phyloP scores from a whole-genome alignment of 371 early-diverging fungal genomes.

The Zancudomyces culisetae region DNA sequence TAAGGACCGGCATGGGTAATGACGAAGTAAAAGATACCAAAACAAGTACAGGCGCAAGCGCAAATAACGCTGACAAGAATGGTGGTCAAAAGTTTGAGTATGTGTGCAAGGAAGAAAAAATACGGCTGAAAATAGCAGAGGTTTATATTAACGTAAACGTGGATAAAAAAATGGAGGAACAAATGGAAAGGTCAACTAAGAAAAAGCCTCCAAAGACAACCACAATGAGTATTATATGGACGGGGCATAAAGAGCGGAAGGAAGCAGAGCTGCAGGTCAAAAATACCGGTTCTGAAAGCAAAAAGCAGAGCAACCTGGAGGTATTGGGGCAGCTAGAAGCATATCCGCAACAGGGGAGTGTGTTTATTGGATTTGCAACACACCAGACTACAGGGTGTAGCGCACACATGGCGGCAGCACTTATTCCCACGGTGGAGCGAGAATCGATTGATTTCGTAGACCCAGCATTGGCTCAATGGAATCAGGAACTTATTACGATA shows the following conservation, averaged over 20 bases:
- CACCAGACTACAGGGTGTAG: constrained; percentile 81
- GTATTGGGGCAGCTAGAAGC: constrained; percentile 53
- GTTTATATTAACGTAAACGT: constrained; percentile 39
- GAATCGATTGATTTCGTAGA: constrained; percentile 86
- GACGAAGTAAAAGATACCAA: neutral
- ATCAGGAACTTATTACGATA: constrained; percentile 55
- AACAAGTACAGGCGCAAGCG: neutral
- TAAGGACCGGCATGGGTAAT: too few species aligned
- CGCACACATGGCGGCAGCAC: constrained; percentile 59
- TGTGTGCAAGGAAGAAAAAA: constrained; percentile 17
- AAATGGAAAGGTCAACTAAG: constrained; percentile 82
- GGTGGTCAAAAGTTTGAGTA: neutral
- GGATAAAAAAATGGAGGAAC: constrained; percentile 30
- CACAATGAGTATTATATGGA: constrained; percentile 46
- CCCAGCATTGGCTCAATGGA: constrained; percentile 58
- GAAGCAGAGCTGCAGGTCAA: constrained; percentile 26
- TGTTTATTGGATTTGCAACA: constrained; percentile 81
- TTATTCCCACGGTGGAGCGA: constrained; percentile 82
- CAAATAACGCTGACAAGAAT: neutral
- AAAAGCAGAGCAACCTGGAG: neutral
- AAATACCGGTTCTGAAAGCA: neutral
- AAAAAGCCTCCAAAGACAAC: constrained; percentile 67
- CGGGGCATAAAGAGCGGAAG: constrained; percentile 54
- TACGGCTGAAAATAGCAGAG: constrained; percentile 53
- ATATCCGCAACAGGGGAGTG: constrained; percentile 56